phyloP scores from a whole-genome alignment of 106 monocot species.

The Cymbidium sinense region DNA sequence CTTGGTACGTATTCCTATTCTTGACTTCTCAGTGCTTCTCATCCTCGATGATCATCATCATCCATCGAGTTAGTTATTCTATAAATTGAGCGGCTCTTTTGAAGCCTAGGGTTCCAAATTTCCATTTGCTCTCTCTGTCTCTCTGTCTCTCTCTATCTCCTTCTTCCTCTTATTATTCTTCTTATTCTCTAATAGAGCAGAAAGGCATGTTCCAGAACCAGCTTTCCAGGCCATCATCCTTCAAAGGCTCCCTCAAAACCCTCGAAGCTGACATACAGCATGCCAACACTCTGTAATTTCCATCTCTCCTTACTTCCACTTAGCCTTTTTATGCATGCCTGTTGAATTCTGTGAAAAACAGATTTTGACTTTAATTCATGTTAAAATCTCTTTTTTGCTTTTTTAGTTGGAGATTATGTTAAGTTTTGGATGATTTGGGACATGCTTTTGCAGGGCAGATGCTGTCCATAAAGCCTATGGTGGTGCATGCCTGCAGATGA shows the following conservation, averaged over 20 bases:
- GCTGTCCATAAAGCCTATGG: slow-evolving; percentile 64
- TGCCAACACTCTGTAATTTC: slow-evolving; percentile 66
- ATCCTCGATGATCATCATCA: not conserved
- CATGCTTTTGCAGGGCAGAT: slow-evolving; percentile 58
- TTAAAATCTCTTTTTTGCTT: not conserved
- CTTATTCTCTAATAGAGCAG: not conserved
- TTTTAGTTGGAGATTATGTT: not conserved
- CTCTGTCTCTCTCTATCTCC: too few relatives aligned
- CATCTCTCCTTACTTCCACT: slow-evolving; percentile 1
- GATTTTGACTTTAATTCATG: not conserved
- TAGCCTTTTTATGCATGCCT: not conserved
- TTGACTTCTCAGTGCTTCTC: not conserved
- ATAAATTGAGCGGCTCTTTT: not conserved
- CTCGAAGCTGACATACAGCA: slow-evolving; percentile 70
- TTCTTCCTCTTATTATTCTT: not conserved
- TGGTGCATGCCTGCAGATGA: slow-evolving; percentile 86
- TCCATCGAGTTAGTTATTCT: not conserved
- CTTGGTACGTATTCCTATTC: not conserved
- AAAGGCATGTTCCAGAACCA: slow-evolving; percentile 50
- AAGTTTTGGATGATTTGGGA: not conserved
- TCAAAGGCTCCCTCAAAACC: slow-evolving; percentile 53
- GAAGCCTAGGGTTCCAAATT: not conserved
- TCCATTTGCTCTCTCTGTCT: not conserved
- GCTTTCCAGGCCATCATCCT: slow-evolving; percentile 27
- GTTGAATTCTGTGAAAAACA: not conserved